Base-by-base conservation (phyloP, 441 rosid genomes). In the Gossypium davidsonii region DNA sequence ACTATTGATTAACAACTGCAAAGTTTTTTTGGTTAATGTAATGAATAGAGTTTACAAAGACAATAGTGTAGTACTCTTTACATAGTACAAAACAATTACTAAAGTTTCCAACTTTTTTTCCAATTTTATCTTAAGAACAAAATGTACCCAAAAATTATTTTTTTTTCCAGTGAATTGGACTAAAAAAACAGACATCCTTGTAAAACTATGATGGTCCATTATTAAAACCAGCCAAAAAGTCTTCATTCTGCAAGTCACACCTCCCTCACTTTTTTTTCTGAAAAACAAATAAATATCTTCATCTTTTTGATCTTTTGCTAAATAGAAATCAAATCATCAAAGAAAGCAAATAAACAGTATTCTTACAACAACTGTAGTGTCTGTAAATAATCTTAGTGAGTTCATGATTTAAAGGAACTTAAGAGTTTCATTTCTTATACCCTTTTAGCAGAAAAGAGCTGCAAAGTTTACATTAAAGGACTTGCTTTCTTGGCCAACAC, bases 201-300 rank as follows among this genome's bases (percentile, higher is more conserved):
- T 18, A 18, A 1, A 14, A 66, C 23, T 25, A 67, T 25, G 57
- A 52, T 49, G 58, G 58, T 67, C 58, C 58, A 49, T 49, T 48
- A 7, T 48, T 67, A 67, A 48, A n/a, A 25, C 23, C 23, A 25
- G 71, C 71, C 71, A 67, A 25, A 48, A 67, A 48, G 71, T 67
- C 18, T 67, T 48, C 71, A 67, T 67, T 48, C 4, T 66, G 56
- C 70, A 12, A 44, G 1, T 23, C 3, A 5, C 14, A 2, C 21
- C 17, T 12, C 55, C 31, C 17, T 42, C 11, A 15, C 67, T 6
- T 21, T 21, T 65, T 44, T n/a, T 51, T 51, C 70, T 25, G 42
- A n/a, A n/a, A 3, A 25, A 42, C 25, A 44, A 12, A 23, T 23
- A 46, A 15, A 3, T 6, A 3, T 2, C 3, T 34, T 2, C 14